These are phyloP conservation scores for Lachancea sp. DNA, from an alignment of 805 yeast species.

Conservation along the genomic window DNA sequence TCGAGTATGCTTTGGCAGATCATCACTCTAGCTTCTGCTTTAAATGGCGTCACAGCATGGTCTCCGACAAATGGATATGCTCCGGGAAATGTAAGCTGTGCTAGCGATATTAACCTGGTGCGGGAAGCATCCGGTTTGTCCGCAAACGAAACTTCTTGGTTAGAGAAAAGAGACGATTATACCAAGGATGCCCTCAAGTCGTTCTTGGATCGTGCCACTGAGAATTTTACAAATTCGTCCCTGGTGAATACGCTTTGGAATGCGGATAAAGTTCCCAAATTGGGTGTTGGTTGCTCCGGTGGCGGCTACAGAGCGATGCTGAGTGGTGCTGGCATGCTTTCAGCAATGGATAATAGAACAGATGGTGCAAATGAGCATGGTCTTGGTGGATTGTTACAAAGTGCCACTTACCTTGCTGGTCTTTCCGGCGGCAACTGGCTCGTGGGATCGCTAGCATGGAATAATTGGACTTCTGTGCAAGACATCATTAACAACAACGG, in stretches of 20 bases:
- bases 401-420: conserved; percentile 67
- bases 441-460: conserved; percentile 59
- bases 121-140: conserved; percentile 47
- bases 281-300: conserved; percentile 66
- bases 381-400: conserved; percentile 68
- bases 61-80: conserved; percentile 55
- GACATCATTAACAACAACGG: conserved; percentile 40
- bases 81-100: conserved; percentile 55
- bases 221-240: conserved; percentile 18
- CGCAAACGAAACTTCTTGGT: conserved; percentile 46
- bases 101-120: conserved; percentile 34
- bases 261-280: conserved; percentile 28
- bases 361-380: conserved; percentile 47
- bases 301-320: conserved; percentile 92
- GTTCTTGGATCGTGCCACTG: conserved; percentile 22
- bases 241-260: conserved; percentile 20
- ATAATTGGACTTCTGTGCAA: conserved; percentile 68
- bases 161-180: conserved; percentile 40
- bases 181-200: conserved; percentile 40
- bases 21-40: background rate
- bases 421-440: conserved; percentile 87
- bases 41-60: conserved; percentile 34
- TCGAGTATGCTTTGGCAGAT: conserved; percentile 5
- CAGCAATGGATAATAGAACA: conserved; percentile 76
- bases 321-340: conserved; percentile 73